Conservation (phyloP, 768 basidiomycete species). For the Leccinum barrowsii region DNA sequence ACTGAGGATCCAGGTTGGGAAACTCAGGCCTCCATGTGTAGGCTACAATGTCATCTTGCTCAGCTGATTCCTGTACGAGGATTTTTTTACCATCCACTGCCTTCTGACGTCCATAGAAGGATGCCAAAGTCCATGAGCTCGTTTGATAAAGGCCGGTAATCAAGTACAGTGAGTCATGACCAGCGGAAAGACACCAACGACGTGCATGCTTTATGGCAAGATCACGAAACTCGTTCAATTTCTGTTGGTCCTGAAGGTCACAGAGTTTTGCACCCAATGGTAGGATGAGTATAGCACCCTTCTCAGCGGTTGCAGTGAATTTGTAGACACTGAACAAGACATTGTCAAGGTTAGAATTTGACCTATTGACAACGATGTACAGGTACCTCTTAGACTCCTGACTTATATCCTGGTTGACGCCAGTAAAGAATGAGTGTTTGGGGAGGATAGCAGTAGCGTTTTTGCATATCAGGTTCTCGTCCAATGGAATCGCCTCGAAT, state of each 20-base stretch:
- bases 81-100: not conserved
- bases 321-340: not conserved
- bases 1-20: not conserved
- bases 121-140: not conserved
- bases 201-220: not conserved
- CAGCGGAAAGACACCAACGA: not conserved
- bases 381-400: no score
- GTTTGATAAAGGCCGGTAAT: conserved; percentile 5
- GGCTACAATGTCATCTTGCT: not conserved
- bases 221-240: not conserved
- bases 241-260: not conserved
- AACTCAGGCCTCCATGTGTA: not conserved
- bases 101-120: not conserved
- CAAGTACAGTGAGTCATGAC: conserved; percentile 1
- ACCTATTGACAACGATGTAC: no score
- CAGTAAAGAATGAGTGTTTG: no score
- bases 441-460: no score
- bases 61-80: not conserved
- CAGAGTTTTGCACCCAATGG: not conserved
- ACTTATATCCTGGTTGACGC: no score
- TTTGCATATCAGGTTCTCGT: not conserved
- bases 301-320: not conserved
- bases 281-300: conserved; percentile 6
- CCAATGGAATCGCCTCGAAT: not conserved
- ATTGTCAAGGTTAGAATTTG: not conserved